Evolutionary conservation across 1,139 yeast species (phyloP).

Genomic region (Scheffersomyces titani): DNA sequence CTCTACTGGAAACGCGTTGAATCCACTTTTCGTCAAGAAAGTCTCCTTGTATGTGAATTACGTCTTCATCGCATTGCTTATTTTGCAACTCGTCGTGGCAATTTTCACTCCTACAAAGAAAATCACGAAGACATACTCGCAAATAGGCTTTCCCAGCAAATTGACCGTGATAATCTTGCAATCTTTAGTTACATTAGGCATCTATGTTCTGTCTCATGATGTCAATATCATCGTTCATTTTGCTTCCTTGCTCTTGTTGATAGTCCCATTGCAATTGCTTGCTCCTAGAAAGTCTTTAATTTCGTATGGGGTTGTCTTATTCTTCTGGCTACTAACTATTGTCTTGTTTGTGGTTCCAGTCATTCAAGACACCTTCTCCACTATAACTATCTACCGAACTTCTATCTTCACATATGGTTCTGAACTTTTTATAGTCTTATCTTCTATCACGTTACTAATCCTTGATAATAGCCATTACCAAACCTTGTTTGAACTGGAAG

Average conservation of each 20-base stretch:
- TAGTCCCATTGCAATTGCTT: conserved; percentile 8
- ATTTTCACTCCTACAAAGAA: not conserved
- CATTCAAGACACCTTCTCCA: conserved; percentile 18
- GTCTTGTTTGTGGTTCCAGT: conserved; percentile 8
- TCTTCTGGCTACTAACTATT: conserved; percentile 8
- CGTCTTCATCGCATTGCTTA: conserved; percentile 12
- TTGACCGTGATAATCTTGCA: conserved; percentile 13
- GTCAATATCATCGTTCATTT: conserved; percentile 1
- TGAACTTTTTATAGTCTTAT: conserved; percentile 10
- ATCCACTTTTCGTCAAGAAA: conserved; percentile 13
- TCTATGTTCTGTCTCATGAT: conserved; percentile 5
- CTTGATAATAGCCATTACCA: conserved; percentile 18
- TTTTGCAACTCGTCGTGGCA: conserved; percentile 4
- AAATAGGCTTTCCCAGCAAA: conserved; percentile 11
- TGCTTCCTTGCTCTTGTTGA: not conserved
- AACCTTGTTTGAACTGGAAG: conserved; percentile 16
- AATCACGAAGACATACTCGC: conserved; percentile 3
- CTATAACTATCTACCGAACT: conserved; percentile 13
- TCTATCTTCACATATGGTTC: conserved; percentile 6
- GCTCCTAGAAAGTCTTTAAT: conserved; percentile 9
- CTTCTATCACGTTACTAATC: conserved; percentile 9
- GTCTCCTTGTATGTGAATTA: conserved; percentile 3
- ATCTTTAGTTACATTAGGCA: conserved; percentile 16
- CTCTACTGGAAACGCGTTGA: conserved; percentile 15
- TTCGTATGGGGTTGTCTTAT: conserved; percentile 12